Evolutionary conservation across 768 basidiomycete genomes (phyloP), one percentile per base, ranked within the genome.

Genomic region (Rhodotorula babjevae): DNA sequence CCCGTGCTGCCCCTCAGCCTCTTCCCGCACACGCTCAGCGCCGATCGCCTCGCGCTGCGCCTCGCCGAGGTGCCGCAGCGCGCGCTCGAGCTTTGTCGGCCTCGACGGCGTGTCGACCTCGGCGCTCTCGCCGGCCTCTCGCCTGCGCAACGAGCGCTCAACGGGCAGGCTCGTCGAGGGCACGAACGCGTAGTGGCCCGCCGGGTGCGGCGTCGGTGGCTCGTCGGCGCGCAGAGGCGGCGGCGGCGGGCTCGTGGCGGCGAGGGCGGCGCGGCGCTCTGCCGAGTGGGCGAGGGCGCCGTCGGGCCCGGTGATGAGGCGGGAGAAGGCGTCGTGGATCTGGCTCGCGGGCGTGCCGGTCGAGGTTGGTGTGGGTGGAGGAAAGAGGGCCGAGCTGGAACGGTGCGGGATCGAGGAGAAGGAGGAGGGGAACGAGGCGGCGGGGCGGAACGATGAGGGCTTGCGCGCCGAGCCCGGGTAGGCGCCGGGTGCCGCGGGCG

Each of bases 231-330:
- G 63, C n/a, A n/a, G n/a, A n/a, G n/a, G n/a, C n/a, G 27, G 49
- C 47, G 36, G 40, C 19, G 19, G 64, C 36, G 9, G 42, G 44
- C 5, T 31, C 31, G 19, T 29, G 14, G 14, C 59, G 6, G 65
- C 53, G 61, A 68, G 52, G 21, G 58, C 49, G 5, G 61, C 55
- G 11, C 72, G 60, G 4, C 73, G 73, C 31, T 74, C 68, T 6
- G 68, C 68, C 3, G 68, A 67, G 15, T 67, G 69, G 2, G 65
- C 49, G 42, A 74, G 65, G 0, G 73, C 73, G 21, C 73, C 73
- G 42, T 67, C 57, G 0, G 73, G 73, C 2, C 73, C 73, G 16
- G 73, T 74, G 59, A 74, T 74, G 42, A 63, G 63, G 46, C 73
- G 64, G 11, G 52, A 27, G 56, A 74, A 74, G 36, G 68, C 73